Conservation (phyloP, 768 basidiomycete genomes). For the Sporobolomyces phaffii region DNA sequence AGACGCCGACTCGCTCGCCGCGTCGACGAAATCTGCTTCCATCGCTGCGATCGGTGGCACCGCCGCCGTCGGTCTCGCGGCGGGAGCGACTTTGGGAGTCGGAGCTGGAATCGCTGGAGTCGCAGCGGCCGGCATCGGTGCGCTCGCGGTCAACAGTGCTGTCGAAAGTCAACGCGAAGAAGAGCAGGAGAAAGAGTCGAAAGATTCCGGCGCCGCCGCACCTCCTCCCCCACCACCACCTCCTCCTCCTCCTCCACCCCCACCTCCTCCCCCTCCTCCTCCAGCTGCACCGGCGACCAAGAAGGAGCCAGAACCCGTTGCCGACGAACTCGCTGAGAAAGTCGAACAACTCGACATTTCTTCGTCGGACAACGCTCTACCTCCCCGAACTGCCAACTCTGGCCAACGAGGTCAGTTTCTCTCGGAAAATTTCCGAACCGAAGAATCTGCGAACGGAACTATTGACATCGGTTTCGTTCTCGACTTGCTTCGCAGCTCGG, state of each 20-base stretch:
- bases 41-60: slow-evolving; percentile 50
- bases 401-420: slow-evolving; percentile 26
- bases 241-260: too few relatives aligned
- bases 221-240: slow-evolving; percentile 50
- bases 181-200: slow-evolving; percentile 39
- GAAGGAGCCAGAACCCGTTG: slow-evolving; percentile 35
- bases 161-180: slow-evolving; percentile 7
- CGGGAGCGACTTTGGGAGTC: slow-evolving; percentile 30
- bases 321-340: too few relatives aligned
- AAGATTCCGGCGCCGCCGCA: slow-evolving; percentile 50
- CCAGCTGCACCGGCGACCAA: slow-evolving; percentile 40
- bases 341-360: neutral
- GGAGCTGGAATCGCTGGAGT: slow-evolving; percentile 32
- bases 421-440: too few relatives aligned
- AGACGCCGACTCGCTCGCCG: slow-evolving; percentile 50
- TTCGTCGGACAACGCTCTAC: neutral
- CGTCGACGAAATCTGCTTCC: neutral
- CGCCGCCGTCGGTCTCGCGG: slow-evolving; percentile 50
- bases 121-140: slow-evolving; percentile 30
- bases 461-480: too few relatives aligned
- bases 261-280: slow-evolving; percentile 49
- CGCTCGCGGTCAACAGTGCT: slow-evolving; percentile 19
- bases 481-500: slow-evolving; percentile 52
- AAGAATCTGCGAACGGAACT: too few relatives aligned
- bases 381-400: slow-evolving; percentile 1